Evolutionary conservation across 768 basidiomycete species (phyloP), one percentile per base, ranked within the genome.

Genomic region (Sistotremastrum suecicum): DNA sequence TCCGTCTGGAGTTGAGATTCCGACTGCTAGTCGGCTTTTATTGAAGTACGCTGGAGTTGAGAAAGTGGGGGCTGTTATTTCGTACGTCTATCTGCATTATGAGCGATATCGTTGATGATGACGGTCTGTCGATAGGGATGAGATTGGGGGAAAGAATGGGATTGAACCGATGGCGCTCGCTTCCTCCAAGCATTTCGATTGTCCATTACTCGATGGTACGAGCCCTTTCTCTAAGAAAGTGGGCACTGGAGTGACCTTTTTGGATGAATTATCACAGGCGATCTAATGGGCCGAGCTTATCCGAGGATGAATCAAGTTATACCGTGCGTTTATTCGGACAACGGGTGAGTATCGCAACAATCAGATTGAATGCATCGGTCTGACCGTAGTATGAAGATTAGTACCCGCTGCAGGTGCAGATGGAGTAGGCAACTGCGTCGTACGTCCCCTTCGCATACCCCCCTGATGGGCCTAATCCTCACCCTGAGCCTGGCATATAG

Each of bases 141-240:
- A 69, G 52, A 69, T 69, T 28, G 68, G 68, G 10, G 68, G 68
- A 3, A 61, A 60, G 1, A 69, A 68, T 44, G 68, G 67, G 1
- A 58, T 62, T 45, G 51, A 58, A 39, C 54, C 52, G 35, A 50
- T 62, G 48, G 50, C 61, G 20, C 41, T 51, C 10, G 48, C 53
- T 36, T 51, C 48, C 4, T 42, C 39, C 12, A 49, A 51, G 11
- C 41, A 49, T 33, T 37, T 54, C 3, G 43, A 51, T 33, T 41
- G 30, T 41, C 46, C 46, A 12, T 30, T n/a, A 33, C 34, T 20
- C 34, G 41, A 42, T 30, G 41, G 39, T 40, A 7, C 7, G 39
- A 3, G 3, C 39, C 2, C 7, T 40, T 7, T 40, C 7, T 30
- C 8, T 7, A 7, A 2, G 4, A 7, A 11, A 40, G 4, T 30